phyloP scores from a whole-genome alignment of 164 flowering plant species.

The Nymphaea colorata region DNA sequence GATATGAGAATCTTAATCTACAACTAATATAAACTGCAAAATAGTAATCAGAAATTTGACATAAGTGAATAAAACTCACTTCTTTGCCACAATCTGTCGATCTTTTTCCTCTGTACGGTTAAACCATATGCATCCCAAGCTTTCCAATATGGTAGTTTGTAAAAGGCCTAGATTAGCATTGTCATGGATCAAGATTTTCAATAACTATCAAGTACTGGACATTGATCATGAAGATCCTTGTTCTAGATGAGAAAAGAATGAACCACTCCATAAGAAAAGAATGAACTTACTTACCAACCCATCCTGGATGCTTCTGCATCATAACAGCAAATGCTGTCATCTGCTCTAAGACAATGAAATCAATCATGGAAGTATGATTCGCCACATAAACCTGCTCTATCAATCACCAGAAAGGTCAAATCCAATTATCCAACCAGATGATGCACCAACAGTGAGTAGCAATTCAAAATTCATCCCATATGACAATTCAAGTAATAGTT shows the following conservation, averaged over 20 bases:
- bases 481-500: not conserved
- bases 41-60: not conserved
- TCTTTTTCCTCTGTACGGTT: slow-evolving; percentile 88
- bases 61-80: slow-evolving; percentile 30
- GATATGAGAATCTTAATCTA: slow-evolving; percentile 1
- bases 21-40: not conserved
- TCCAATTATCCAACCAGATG: not conserved
- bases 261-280: not conserved
- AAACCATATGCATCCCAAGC: slow-evolving; percentile 97
- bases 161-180: slow-evolving; percentile 45
- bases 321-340: slow-evolving; percentile 99
- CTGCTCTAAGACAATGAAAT: slow-evolving; percentile 90
- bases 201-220: too few species aligned
- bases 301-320: slow-evolving; percentile 99
- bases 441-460: not conserved
- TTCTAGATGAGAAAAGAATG: not conserved
- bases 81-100: slow-evolving; percentile 83
- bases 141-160: slow-evolving; percentile 88
- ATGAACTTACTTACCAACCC: slow-evolving; percentile 74
- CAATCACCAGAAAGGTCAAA: slow-evolving; percentile 5
- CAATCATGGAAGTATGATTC: slow-evolving; percentile 98
- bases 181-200: not conserved
- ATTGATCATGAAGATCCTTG: too few species aligned
- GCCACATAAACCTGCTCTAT: slow-evolving; percentile 85
- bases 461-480: not conserved